Base-by-base conservation (phyloP, 1,139 yeast genomes). In the Blastobotrys petasosporus region DNA sequence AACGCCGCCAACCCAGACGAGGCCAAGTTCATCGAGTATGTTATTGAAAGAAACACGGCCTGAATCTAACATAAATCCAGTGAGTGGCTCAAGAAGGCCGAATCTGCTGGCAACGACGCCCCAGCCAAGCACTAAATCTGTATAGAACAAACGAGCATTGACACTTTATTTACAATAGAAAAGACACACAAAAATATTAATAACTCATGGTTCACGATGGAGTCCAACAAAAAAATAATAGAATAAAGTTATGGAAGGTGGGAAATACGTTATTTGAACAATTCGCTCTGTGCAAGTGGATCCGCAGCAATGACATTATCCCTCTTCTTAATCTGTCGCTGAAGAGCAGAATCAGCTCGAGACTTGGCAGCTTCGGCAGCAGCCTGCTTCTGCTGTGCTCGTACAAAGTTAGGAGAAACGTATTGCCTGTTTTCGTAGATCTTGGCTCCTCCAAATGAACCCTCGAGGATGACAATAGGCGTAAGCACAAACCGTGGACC, bases 401-500 rank as follows among this genome's bases (percentile, higher is more conserved):
- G 83, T 44, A 85, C 94, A 55, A 85, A 80, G 73, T 92, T 92
- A 54, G 98, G 98, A 50, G 95, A 85, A 44, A 92, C 96, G 66
- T 86, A 92, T 68, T 92, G 94, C 73, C 86, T 90, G 73, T 92
- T 92, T 64, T 92, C 98, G 69, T 86, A 92, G 55, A 92, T 87
- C 74, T 92, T 88, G 52, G 98, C 97, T 17, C 99, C 98, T 47
- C 97, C 94, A 61, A 92, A 94, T 2, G 97, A 87, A 42, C 98
- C 99, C 69, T 92, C 98, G 54, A 92, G 75, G 45, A 92, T 82
- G 51, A 95, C 83, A 57, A 92, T 90, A 56, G 85, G 81, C 3
- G 98, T 92, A 71, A 94, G 75, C 33, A 94, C 97, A 58, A 90
- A 82, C 64, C 99, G 79, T 45, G 99, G 99, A 2, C 99, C 99